Percentiles rank a stretch among this genome's conserved stretches.
These are phyloP conservation scores for Nitzschia sp. DNA, from an alignment of 108 stramenopile genomes.

Conservation along the genomic window DNA sequence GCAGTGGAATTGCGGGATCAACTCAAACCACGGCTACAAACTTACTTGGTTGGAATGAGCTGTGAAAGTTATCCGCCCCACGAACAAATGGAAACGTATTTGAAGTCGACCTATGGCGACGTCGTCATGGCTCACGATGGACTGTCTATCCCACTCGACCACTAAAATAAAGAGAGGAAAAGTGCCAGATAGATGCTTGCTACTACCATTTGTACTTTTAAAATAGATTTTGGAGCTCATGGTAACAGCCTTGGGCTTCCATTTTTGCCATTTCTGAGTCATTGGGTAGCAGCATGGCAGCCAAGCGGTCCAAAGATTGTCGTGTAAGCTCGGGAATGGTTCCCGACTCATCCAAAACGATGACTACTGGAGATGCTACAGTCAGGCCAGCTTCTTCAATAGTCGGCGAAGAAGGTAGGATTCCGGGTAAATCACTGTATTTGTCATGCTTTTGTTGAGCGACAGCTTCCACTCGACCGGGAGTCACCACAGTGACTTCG, in stretches of 20 bases:
- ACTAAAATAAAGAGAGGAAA: background rate
- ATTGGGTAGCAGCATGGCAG: background rate
- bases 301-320: background rate
- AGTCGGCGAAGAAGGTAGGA: background rate
- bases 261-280: background rate
- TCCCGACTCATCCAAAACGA: conserved; percentile 24
- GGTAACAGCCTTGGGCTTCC: background rate
- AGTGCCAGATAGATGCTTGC: background rate
- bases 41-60: conserved; percentile 82
- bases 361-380: conserved; percentile 10
- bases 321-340: conserved; percentile 12
- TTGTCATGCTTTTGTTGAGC: conserved; percentile 12
- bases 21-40: conserved; percentile 51
- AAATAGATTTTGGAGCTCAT: background rate
- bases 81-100: conserved; percentile 70
- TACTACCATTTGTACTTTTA: background rate
- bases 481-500: conserved; percentile 37
- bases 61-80: conserved; percentile 81
- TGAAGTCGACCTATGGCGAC: conserved; percentile 35
- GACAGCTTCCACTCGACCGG: background rate
- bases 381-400: conserved; percentile 6
- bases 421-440: conserved; percentile 22
- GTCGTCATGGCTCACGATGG: conserved; percentile 76
- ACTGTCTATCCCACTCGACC: conserved; percentile 28
- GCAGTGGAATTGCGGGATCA: conserved; percentile 50